Evolutionary conservation across 305 asterid species (phyloP), one percentile per base, ranked within the genome.

Genomic region (Fraxinus baroniana): DNA sequence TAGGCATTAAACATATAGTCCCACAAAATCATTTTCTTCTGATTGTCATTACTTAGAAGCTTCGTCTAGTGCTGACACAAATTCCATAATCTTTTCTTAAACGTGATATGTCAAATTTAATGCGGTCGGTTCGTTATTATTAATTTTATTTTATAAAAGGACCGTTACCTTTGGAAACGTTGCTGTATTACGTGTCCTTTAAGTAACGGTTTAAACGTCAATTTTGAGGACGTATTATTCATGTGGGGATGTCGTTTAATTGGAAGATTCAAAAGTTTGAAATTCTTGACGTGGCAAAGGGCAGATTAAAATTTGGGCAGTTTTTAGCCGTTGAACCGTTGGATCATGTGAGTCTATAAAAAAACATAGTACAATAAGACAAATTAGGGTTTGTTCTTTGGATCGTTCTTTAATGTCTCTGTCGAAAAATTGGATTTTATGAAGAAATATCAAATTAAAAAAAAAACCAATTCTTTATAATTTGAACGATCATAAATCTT

Each of bases 301-400:
- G 87, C 73, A 75, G 66, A 28, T 76, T 57, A n/a, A 12, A 66
- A 37, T n/a, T 55, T 17, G 64, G 84, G 85, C 85, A 74, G 85
- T 81, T 84, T 85, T 83, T 66, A 18, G 72, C 87, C 87, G 90
- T 90, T 85, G 81, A 85, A 64, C 87, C 13, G 83, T 87, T 82
- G 78, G 78, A 73, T 62, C 60, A 78, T 35, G 66, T 1, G 57
- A 41, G 73, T 57, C 74, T 24, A 35, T 68, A 33, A 49, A 75
- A 74, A 0, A 77, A 62, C 81, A 17, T 44, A 57, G 74, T 1
- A 49, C 55, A 22, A 81, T 49, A 13, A 18, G 24, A 52, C 24
- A 62, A 17, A 12, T 79, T 64, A 26, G 36, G 60, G 39, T 8
- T 26, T 20, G 57, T 28, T 71, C 33, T 66, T 80, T 71, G 44